Conservation (phyloP, 2,329 filamentous ascomycete genomes). For the Emydomyces testavorans region DNA sequence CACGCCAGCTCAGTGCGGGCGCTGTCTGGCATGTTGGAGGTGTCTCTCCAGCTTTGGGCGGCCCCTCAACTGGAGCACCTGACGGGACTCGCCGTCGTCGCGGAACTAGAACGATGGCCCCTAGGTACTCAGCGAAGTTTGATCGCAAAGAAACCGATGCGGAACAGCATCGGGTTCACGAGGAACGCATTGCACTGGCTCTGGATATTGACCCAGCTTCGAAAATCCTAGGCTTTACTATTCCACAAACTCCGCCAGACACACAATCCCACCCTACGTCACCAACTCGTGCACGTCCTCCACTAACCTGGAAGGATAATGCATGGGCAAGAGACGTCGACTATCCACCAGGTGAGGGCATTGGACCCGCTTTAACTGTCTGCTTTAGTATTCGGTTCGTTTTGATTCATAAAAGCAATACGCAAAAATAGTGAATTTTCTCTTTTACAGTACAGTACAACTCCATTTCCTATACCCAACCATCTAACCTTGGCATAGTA, state of each 20-base stretch:
- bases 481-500: background rate
- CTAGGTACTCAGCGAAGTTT: constrained; percentile 48
- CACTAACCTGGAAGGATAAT: constrained; percentile 32
- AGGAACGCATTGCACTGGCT: constrained; percentile 64
- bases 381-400: background rate
- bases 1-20: constrained; percentile 50
- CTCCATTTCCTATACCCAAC: background rate
- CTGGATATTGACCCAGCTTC: constrained; percentile 63
- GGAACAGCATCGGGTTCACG: constrained; percentile 57
- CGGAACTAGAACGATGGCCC: constrained; percentile 60
- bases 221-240: constrained; percentile 50
- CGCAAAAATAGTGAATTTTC: background rate
- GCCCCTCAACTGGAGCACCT: constrained; percentile 37
- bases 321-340: constrained; percentile 20
- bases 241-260: constrained; percentile 9
- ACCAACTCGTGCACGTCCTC: constrained; percentile 22
- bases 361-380: background rate
- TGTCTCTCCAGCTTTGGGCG: constrained; percentile 36
- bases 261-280: constrained; percentile 19
- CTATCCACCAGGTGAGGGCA: background rate
- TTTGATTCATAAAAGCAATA: no score
- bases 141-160: constrained; percentile 40
- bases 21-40: constrained; percentile 69
- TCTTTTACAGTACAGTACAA: background rate
- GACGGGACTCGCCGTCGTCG: constrained; percentile 54